Evolutionary conservation across 75 land plant species (phyloP).

Genomic region (Pinus tabuliformis): DNA sequence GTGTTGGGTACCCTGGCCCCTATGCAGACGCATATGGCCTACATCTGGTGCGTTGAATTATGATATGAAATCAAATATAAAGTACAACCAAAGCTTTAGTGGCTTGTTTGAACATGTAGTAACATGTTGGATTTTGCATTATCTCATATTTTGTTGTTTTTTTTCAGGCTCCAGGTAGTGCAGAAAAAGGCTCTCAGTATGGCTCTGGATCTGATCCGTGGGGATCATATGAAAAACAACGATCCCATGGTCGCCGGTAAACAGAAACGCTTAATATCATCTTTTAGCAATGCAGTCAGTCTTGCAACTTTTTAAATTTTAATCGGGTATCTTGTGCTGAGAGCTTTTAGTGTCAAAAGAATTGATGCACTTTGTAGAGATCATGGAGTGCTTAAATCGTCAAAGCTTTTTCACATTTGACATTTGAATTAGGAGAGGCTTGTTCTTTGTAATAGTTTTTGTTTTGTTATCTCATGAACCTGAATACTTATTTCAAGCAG

Average conservation of each 20-base stretch:
- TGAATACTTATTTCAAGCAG: too few relatives aligned
- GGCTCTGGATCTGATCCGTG: slow-evolving; percentile 46
- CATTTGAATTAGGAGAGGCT: too few relatives aligned
- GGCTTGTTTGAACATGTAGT: not conserved
- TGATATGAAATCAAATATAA: not conserved
- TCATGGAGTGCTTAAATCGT: too few relatives aligned
- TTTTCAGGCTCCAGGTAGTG: slow-evolving; percentile 31
- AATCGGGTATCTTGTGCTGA: too few relatives aligned
- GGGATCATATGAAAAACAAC: slow-evolving; percentile 73
- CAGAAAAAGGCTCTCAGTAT: slow-evolving; percentile 37
- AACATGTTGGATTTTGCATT: not conserved
- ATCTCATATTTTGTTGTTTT: not conserved
- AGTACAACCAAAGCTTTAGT: not conserved
- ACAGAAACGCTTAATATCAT: not conserved
- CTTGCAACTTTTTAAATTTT: too few relatives aligned
- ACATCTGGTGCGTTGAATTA: slow-evolving; percentile 23
- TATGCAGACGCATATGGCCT: slow-evolving; percentile 48
- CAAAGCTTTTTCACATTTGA: too few relatives aligned
- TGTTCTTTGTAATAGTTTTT: too few relatives aligned
- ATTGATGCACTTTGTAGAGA: too few relatives aligned
- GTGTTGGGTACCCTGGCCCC: slow-evolving; percentile 25
- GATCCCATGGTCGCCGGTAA: slow-evolving; percentile 46
- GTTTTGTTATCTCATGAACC: too few relatives aligned
- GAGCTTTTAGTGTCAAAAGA: too few relatives aligned
- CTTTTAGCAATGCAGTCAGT: too few relatives aligned